Percentiles rank a stretch among this genome's conserved stretches.
These are phyloP conservation scores for Stylosanthes scabra DNA, from an alignment of 331 rosid species.

Conservation along the genomic window DNA sequence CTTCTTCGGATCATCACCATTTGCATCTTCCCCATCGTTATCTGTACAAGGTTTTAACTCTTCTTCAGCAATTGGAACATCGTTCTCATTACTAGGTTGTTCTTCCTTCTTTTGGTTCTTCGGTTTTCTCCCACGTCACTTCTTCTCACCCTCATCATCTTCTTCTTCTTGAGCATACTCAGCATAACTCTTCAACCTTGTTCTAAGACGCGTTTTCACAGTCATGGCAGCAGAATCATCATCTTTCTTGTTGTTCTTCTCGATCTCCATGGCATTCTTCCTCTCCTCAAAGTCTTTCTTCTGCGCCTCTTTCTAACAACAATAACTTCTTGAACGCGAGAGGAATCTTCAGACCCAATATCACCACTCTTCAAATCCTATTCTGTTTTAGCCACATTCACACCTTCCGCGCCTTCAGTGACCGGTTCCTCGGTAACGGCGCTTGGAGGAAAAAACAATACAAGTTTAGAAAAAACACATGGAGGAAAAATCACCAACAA, in stretches of 20 bases:
- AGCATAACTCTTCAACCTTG: not conserved
- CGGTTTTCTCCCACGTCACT: conserved; percentile 3
- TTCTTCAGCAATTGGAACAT: not conserved
- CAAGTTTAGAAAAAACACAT: not conserved
- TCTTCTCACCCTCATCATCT: not conserved
- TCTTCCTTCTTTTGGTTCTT: not conserved
- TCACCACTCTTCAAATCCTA: not conserved
- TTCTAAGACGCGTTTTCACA: not conserved
- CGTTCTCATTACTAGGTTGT: not conserved
- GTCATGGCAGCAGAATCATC: not conserved
- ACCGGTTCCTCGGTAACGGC: not conserved
- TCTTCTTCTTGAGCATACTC: not conserved
- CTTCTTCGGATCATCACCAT: not conserved
- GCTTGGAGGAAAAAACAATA: no score
- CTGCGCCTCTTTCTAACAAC: conserved; percentile 2
- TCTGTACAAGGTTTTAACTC: no score
- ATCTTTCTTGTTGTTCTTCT: not conserved
- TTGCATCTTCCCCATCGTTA: not conserved
- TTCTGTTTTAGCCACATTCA: not conserved
- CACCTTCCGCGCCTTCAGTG: not conserved
- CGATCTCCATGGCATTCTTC: not conserved
- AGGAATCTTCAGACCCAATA: not conserved
- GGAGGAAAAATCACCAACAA: not conserved
- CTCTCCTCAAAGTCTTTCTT: conserved; percentile 11
- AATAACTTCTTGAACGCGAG: not conserved